These are phyloP conservation scores for Scutellaria barbata DNA, from an alignment of 257 asterid genomes.

Conservation along the genomic window DNA sequence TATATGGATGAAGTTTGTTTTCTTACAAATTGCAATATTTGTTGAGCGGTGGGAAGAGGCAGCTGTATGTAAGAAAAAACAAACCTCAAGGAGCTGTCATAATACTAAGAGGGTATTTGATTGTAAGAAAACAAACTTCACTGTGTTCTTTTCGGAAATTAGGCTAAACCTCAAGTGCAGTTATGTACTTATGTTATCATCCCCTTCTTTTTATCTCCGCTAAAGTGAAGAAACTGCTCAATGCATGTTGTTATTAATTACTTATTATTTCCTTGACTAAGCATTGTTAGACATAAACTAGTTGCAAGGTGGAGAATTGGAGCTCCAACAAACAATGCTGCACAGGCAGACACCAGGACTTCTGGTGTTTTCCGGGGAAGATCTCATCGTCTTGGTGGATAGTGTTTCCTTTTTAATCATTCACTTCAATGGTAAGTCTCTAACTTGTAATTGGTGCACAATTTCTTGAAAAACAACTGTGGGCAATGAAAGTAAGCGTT, in stretches of 20 bases:
- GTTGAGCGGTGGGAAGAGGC: no score
- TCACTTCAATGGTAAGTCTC: background rate
- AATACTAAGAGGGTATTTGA: no score
- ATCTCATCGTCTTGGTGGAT: conserved; percentile 75
- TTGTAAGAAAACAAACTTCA: no score
- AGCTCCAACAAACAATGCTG: conserved; percentile 42
- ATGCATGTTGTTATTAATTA: conserved; percentile 21
- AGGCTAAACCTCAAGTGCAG: no score
- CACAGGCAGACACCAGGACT: conserved; percentile 57
- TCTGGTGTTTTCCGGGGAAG: conserved; percentile 79
- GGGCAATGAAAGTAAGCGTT: conserved; percentile 11
- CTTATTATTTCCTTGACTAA: conserved; percentile 54
- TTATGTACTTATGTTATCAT: no score
- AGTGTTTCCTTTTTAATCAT: conserved; percentile 22
- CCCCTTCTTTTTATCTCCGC: no score
- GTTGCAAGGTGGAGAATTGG: conserved; percentile 79
- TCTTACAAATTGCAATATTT: no score
- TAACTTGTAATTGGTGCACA: background rate
- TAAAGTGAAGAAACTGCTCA: background rate
- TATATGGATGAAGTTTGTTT: no score
- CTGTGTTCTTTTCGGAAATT: no score
- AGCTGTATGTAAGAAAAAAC: no score
- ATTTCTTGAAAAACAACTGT: conserved; percentile 26
- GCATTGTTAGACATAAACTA: conserved; percentile 54
- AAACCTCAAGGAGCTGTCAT: no score